A percentile compares a stretch with the other conserved stretches of the same genome.
phyloP scores from a whole-genome alignment of 2,329 filamentous ascomycete species.

The Colletotrichum tabaci region DNA sequence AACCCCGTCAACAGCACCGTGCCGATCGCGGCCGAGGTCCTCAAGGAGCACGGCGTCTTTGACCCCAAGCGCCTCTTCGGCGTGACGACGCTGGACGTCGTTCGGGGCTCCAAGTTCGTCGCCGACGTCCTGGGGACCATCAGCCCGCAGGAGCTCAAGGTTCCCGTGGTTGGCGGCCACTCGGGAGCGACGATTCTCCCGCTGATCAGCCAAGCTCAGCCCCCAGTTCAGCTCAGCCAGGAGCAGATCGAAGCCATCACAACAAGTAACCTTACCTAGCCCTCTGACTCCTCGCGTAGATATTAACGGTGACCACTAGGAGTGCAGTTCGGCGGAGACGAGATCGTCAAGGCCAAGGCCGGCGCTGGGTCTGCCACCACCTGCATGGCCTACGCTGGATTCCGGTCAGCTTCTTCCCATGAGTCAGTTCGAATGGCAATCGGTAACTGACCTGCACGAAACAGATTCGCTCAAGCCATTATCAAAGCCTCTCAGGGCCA shows the following conservation, averaged over 20 bases:
- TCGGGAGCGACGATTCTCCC: conserved; percentile 78
- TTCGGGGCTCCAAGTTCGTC: no score
- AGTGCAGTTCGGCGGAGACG: conserved; percentile 85
- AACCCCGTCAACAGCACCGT: no score
- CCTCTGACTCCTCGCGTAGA: background rate
- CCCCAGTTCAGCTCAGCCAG: conserved; percentile 70
- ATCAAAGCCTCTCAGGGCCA: conserved; percentile 80
- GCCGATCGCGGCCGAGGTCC: no score
- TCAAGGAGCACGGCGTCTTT: no score
- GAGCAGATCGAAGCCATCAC: conserved; percentile 66
- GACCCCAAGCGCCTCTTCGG: no score
- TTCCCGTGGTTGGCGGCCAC: conserved; percentile 83
- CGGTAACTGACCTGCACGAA: no score
- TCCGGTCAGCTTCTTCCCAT: conserved; percentile 42
- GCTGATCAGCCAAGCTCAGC: no score
- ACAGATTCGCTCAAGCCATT: conserved; percentile 72
- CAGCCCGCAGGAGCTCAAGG: conserved; percentile 68
- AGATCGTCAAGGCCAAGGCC: conserved; percentile 90
- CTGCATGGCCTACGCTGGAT: conserved; percentile 82
- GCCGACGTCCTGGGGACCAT: no score
- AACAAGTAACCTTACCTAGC: conserved; percentile 55
- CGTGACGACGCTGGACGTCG: no score
- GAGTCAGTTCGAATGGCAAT: no score
- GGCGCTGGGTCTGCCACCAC: conserved; percentile 86
- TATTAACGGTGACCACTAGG: conserved; percentile 47